Conservation (phyloP, 2,329 filamentous ascomycete genomes). For the Teratosphaeria destructans region DNA sequence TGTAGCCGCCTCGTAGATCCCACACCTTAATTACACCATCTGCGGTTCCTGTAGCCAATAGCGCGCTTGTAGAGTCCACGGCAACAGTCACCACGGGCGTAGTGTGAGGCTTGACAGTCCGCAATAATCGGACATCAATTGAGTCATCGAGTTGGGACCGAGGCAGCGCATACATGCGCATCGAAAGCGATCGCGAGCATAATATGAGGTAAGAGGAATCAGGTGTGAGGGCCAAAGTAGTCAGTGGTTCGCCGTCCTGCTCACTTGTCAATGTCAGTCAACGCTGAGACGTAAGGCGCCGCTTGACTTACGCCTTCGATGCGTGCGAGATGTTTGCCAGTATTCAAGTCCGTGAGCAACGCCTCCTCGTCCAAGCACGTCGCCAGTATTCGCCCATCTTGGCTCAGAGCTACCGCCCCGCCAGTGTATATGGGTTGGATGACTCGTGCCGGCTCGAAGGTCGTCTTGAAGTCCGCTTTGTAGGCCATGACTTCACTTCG, state of each 20-base stretch:
- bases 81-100: conserved; percentile 82
- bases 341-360: conserved; percentile 73
- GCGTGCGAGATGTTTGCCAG: conserved; percentile 68
- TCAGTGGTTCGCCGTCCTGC: conserved; percentile 58
- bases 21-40: conserved; percentile 94
- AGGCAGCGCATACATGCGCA: conserved; percentile 76
- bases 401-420: conserved; percentile 74
- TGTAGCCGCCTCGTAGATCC: conserved; percentile 83
- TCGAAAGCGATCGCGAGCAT: conserved; percentile 89
- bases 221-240: conserved; percentile 71
- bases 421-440: conserved; percentile 93
- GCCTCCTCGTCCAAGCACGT: conserved; percentile 89
- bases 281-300: conserved; percentile 3
- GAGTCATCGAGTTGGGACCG: conserved; percentile 45
- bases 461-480: conserved; percentile 61
- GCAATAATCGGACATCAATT: conserved; percentile 57
- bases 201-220: conserved; percentile 78
- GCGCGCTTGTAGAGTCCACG: conserved; percentile 75
- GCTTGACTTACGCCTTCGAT: conserved; percentile 66
- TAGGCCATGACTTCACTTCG: conserved; percentile 37
- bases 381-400: conserved; percentile 70
- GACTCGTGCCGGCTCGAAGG: conserved; percentile 72
- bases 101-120: conserved; percentile 79
- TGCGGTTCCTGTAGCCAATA: conserved; percentile 84
- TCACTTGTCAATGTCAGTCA: conserved; percentile 31